A percentile compares a stretch with the other conserved stretches of the same genome.
Evolutionary conservation across 1,139 yeast species (phyloP).

Genomic region (Yamadazyma siamensis): DNA sequence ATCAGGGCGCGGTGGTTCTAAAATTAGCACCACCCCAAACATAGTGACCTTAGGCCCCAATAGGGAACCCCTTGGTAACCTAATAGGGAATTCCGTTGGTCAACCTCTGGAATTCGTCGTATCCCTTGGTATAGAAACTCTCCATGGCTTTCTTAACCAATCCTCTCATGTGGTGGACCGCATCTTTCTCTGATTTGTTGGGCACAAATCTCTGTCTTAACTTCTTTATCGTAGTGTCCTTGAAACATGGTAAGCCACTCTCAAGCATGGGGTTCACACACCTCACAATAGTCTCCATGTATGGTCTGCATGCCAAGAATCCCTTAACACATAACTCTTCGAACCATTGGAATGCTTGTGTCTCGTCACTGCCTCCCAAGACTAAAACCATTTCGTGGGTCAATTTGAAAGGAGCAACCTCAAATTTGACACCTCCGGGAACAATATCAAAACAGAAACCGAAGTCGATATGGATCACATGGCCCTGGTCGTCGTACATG

Average conservation of each 20-base stretch:
- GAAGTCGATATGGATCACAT: conserved; percentile 92
- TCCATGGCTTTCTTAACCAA: conserved; percentile 82
- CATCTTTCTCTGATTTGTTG: conserved; percentile 77
- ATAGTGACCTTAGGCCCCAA: too few species aligned
- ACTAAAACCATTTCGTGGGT: conserved; percentile 96
- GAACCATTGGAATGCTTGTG: conserved; percentile 91
- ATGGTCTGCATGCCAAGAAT: conserved; percentile 83
- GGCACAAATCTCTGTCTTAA: conserved; percentile 80
- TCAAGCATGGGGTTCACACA: conserved; percentile 92
- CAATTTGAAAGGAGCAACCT: conserved; percentile 94
- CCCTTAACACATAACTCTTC: conserved; percentile 95
- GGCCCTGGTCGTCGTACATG: conserved; percentile 96
- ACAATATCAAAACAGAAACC: conserved; percentile 98
- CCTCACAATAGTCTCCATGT: conserved; percentile 80
- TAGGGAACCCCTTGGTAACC: too few species aligned
- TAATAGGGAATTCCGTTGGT: conserved; percentile 96
- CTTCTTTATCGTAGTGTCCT: conserved; percentile 75
- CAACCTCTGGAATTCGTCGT: conserved; percentile 93
- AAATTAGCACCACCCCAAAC: too few species aligned
- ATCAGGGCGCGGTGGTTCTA: too few species aligned
- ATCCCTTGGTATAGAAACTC: conserved; percentile 86
- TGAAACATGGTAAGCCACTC: conserved; percentile 95
- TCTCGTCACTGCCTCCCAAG: conserved; percentile 81
- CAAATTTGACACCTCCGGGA: conserved; percentile 98
- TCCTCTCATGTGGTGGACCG: conserved; percentile 71